These are phyloP conservation scores for Sphagnurus paluster DNA, from an alignment of 1,284 basidiomycete genomes.

Conservation along the genomic window DNA sequence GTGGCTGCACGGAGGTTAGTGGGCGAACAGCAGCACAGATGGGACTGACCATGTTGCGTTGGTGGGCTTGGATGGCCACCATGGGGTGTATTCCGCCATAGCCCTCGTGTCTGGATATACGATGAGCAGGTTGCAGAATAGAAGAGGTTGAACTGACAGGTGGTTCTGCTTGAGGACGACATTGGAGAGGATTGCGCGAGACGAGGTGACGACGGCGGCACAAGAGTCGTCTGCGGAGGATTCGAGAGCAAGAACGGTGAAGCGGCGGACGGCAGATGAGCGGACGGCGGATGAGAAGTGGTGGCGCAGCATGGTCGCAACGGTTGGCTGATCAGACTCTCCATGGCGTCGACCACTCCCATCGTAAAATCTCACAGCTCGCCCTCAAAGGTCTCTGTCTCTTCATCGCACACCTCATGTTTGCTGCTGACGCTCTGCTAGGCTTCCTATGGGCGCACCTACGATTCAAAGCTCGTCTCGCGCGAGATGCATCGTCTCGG, in stretches of 20 bases:
- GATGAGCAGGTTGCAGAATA: not conserved
- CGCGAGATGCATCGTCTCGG: slow-evolving; percentile 80
- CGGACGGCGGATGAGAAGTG: slow-evolving; percentile 1
- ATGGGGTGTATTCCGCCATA: slow-evolving; percentile 87
- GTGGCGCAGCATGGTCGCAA: slow-evolving; percentile 10
- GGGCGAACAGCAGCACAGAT: not conserved
- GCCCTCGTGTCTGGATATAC: slow-evolving; percentile 51
- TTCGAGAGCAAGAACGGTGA: slow-evolving; percentile 80
- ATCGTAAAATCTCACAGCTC: slow-evolving; percentile 52
- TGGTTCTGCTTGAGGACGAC: slow-evolving; percentile 80
- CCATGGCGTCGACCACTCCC: slow-evolving; percentile 30
- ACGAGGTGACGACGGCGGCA: slow-evolving; percentile 75
- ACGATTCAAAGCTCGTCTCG: slow-evolving; percentile 70
- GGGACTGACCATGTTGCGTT: slow-evolving; percentile 64
- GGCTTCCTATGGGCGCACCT: slow-evolving; percentile 62
- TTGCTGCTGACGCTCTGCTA: slow-evolving; percentile 17
- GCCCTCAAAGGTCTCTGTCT: slow-evolving; percentile 57
- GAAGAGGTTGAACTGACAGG: slow-evolving; percentile 34
- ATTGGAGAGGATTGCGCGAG: slow-evolving; percentile 73
- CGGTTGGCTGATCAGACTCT: slow-evolving; percentile 36
- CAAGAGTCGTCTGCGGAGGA: slow-evolving; percentile 91
- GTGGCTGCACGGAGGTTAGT: slow-evolving; percentile 52
- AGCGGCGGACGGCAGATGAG: slow-evolving; percentile 25
- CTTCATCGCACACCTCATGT: slow-evolving; percentile 15
- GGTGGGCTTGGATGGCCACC: slow-evolving; percentile 73